Base-by-base conservation (phyloP, 139 green algal genomes). In the Chlorella sp. region DNA sequence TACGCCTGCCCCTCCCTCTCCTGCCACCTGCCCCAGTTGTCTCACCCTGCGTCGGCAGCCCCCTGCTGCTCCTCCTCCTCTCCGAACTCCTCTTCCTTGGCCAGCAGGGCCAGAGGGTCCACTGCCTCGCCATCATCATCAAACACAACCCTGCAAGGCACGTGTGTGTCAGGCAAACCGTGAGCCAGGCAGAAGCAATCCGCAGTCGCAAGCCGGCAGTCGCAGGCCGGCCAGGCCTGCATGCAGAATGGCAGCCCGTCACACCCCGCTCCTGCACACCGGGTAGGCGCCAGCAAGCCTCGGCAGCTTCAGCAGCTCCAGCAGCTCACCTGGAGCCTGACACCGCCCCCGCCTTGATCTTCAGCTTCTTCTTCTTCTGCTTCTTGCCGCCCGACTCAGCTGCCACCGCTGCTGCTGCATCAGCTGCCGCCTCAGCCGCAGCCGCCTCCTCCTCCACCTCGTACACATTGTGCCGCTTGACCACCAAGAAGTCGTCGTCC, bases 331-430 rank as follows among this genome's bases (percentile, higher is more conserved):
- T 47, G 55, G 44, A 51, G 60, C 92, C 91, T 67, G 78, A 47
- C 39, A 63, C 63, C 5, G 65, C 63, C 20, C 63, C 28, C n/a
- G 78, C 26, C 78, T 74, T 83, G 41, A 96, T 97, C 67, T 88
- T 91, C 86, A 94, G 89, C 82, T 89, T 92, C 90, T 96, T 96
- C 85, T 92, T 93, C 90, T 95, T 95, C 86, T 94, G 92, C 83
- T 90, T 92, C 85, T 89, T 51, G 44, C 44, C 9, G 44, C 44
- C 9, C 91, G 55, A 73, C 60, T 67, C 71, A 1, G 28, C 79
- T 0, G 28, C 76, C 68, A 34, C 39, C 17, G 30, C 70, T 30
- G 28, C 57, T 25, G 60, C 51, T 13, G 41, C 44, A 16, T 51
- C 36, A 55, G 69, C 56, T 65, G 65, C 55, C 55, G 39, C 72